A percentile compares a stretch with the other conserved stretches of the same genome.
Evolutionary conservation across 2,329 filamentous ascomycete genomes (phyloP).

Genomic region (Blastomyces emzantsi): DNA sequence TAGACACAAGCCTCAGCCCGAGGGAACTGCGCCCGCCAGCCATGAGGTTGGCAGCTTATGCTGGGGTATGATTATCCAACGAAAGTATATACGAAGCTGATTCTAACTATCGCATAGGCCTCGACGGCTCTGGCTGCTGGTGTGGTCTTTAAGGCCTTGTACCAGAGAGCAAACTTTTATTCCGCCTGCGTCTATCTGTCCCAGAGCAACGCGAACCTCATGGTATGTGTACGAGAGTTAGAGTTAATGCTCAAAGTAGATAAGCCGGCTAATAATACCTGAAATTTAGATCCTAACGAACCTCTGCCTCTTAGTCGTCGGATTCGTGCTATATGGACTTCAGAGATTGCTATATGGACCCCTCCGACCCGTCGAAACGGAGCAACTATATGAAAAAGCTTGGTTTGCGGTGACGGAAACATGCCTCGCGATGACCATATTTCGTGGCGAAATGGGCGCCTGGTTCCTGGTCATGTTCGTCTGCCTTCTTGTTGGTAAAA

Average conservation of each 20-base stretch:
- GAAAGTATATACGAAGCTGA: slow-evolving; percentile 6
- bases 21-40: slow-evolving; percentile 19
- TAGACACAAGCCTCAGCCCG: slow-evolving; percentile 19
- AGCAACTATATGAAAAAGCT: slow-evolving; percentile 92
- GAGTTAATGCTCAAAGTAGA: not conserved
- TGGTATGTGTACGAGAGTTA: slow-evolving; percentile 46
- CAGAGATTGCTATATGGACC: slow-evolving; percentile 86
- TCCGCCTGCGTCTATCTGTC: slow-evolving; percentile 94
- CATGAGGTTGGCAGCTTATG: slow-evolving; percentile 45
- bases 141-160: slow-evolving; percentile 82
- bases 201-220: slow-evolving; percentile 89
- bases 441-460: slow-evolving; percentile 85
- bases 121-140: slow-evolving; percentile 75
- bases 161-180: slow-evolving; percentile 96
- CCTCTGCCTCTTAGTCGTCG: slow-evolving; percentile 71
- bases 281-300: slow-evolving; percentile 71
- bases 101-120: slow-evolving; percentile 43
- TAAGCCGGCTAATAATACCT: not conserved
- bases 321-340: slow-evolving; percentile 72
- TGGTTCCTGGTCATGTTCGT: slow-evolving; percentile 98
- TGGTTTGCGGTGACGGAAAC: slow-evolving; percentile 99
- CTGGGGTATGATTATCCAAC: slow-evolving; percentile 38
- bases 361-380: slow-evolving; percentile 86
- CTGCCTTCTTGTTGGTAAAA: slow-evolving; percentile 80
- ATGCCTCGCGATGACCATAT: slow-evolving; percentile 95